Percentiles rank a stretch among this genome's conserved stretches.
Evolutionary conservation across 2,329 filamentous ascomycete species (phyloP).

Genomic region (Aspergillus sp.): DNA sequence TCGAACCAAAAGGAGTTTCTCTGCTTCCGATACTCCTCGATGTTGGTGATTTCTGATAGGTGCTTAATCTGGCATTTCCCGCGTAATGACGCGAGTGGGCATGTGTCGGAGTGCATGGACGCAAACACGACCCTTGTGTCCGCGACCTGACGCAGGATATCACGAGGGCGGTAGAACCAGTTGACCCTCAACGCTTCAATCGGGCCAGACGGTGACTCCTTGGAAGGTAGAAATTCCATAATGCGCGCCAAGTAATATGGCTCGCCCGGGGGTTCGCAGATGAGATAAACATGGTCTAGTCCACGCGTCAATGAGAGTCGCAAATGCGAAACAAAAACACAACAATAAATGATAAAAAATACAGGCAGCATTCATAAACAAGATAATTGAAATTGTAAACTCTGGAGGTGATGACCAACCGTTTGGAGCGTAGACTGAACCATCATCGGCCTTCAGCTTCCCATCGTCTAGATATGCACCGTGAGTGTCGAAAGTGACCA

Average conservation of each 20-base stretch:
- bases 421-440: conserved; percentile 71
- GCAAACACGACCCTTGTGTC: conserved; percentile 89
- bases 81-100: conserved; percentile 80
- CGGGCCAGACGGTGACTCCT: conserved; percentile 61
- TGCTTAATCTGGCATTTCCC: conserved; percentile 90
- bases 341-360: conserved; percentile 5
- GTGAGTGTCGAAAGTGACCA: conserved; percentile 76
- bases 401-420: conserved; percentile 53
- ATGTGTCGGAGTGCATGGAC: conserved; percentile 97
- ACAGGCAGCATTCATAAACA: conserved; percentile 8
- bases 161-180: conserved; percentile 95
- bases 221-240: conserved; percentile 89
- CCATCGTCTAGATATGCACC: conserved; percentile 62
- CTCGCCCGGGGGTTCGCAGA: conserved; percentile 94
- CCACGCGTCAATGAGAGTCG: neutral
- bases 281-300: conserved; percentile 75
- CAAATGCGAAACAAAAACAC: neutral
- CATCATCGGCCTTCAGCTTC: conserved; percentile 80
- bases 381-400: conserved; percentile 7
- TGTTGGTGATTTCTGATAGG: conserved; percentile 69
- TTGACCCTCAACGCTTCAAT: conserved; percentile 88
- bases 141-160: conserved; percentile 83
- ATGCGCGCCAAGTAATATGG: conserved; percentile 96
- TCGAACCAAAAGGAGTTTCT: conserved; percentile 94
- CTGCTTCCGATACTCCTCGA: conserved; percentile 75